Evolutionary conservation across 371 early-diverging fungal species (phyloP).

Genomic region (Syncephalastrum racemosum): DNA sequence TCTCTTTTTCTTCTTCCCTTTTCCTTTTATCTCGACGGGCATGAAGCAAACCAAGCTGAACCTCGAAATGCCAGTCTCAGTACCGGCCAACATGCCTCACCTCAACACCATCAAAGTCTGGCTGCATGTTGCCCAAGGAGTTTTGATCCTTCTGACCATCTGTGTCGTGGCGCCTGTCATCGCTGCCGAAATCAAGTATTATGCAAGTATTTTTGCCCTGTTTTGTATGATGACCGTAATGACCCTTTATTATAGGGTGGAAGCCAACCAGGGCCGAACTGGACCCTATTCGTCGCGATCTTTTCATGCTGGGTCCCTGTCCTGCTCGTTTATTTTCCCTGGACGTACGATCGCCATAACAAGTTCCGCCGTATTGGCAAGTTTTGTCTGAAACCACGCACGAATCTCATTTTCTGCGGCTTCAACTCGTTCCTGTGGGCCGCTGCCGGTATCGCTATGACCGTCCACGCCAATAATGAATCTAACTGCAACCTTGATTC

Average conservation of each 20-base stretch:
- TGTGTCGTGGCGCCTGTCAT: slow-evolving; percentile 35
- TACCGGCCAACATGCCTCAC: slow-evolving; percentile 30
- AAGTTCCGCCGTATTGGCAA: slow-evolving; percentile 32
- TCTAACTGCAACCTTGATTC: slow-evolving; percentile 28
- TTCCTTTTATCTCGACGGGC: background rate
- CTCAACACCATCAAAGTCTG: slow-evolving; percentile 29
- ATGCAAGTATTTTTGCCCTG: slow-evolving; percentile 22
- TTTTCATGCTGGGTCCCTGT: slow-evolving; percentile 24
- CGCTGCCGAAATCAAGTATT: slow-evolving; percentile 26
- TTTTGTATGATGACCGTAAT: background rate
- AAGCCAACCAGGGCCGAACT: slow-evolving; percentile 42
- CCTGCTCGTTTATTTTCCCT: slow-evolving; percentile 33
- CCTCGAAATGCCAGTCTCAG: slow-evolving; percentile 20
- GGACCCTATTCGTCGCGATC: slow-evolving; percentile 27
- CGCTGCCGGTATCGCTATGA: slow-evolving; percentile 37
- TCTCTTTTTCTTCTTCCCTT: background rate
- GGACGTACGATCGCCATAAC: slow-evolving; percentile 30
- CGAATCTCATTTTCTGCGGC: slow-evolving; percentile 33
- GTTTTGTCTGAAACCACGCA: slow-evolving; percentile 40
- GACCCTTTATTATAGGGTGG: slow-evolving; percentile 24
- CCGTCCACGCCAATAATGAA: slow-evolving; percentile 30
- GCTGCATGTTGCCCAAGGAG: slow-evolving; percentile 26
- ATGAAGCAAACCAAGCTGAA: slow-evolving; percentile 4
- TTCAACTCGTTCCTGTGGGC: slow-evolving; percentile 38
- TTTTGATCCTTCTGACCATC: slow-evolving; percentile 25